Evolutionary conservation across 208 protist genomes (phyloP), one percentile per base, ranked within the genome.

Genomic region (Porcisia hertigi): DNA sequence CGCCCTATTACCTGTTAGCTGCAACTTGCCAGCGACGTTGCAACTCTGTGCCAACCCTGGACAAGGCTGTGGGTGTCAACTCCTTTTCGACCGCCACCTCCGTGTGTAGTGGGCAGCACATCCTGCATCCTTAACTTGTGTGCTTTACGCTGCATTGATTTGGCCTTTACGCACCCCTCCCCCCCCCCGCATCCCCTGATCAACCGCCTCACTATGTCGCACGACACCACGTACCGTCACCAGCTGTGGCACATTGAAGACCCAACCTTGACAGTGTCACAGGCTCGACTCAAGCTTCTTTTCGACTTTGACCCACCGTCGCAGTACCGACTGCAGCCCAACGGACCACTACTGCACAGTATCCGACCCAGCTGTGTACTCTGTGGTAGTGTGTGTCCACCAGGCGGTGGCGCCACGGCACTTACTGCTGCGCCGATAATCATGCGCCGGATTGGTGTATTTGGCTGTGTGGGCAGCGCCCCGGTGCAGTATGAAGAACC

Each of bases 171-270:
- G 14, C 34, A 65, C 30, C 16, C 36, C 4, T 71, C 20, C 73
- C 18, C 47, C 6, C 52, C 8, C 49, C 36, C 62, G 47, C 9
- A 18, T 23, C 20, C 57, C 57, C 1, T n/a, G 0, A 14, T 55
- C 12, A 18, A 23, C 23, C 11, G n/a, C 45, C 41, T 52, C 65
- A 6, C 34, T n/a, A 90, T 94, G 77, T 96, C 92, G 16, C 71
- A 73, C 43, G 92, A 96, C 52, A 90, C 85, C 2, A 81, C 84
- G 49, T 96, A 96, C 63, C 72, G 80, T 1, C 88, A 94, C 79
- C 80, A 75, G 2, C 78, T 89, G 60, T 96, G 89, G 89, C 80
- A 91, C 69, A 82, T 92, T n/a, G 89, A 94, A 55, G 88, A 88
- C 43, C 84, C 89, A 0, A 93, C 87, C 2, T 78, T 94, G 45